These are phyloP conservation scores for Penicillium sp. DNA, from an alignment of 2,329 filamentous ascomycete species.

Conservation along the genomic window DNA sequence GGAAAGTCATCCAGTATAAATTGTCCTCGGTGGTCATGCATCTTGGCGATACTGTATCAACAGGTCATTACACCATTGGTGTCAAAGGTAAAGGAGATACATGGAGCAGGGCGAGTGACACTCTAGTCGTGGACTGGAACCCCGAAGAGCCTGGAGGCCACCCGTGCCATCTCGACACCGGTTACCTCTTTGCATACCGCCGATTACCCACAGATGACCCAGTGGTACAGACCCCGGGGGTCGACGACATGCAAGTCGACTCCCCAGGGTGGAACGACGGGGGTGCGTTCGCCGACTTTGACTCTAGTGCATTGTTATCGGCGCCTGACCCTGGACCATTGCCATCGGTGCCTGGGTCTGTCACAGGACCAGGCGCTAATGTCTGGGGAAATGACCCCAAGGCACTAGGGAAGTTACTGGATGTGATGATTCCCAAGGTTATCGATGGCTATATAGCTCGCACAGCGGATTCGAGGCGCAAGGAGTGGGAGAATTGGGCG, in stretches of 20 bases:
- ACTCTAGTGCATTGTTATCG: neutral
- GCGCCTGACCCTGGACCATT: neutral
- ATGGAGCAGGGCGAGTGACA: constrained; percentile 14
- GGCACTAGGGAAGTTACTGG: neutral
- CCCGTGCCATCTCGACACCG: neutral
- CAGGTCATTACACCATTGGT: constrained; percentile 21
- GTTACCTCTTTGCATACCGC: constrained; percentile 19
- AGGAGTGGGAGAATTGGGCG: neutral
- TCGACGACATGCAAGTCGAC: neutral
- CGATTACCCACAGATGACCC: constrained; percentile 9
- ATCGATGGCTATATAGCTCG: neutral
- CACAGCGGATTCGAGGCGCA: neutral
- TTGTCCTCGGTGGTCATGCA: constrained; percentile 23
- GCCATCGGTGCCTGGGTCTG: neutral
- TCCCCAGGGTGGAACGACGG: neutral
- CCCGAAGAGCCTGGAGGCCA: neutral
- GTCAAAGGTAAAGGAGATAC: constrained; percentile 14
- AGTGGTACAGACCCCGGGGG: too few relatives aligned
- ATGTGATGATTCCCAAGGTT: neutral
- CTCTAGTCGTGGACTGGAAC: neutral
- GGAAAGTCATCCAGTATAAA: constrained; percentile 16
- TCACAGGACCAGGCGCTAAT: too few relatives aligned
- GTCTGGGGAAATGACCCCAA: neutral
- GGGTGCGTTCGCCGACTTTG: neutral
- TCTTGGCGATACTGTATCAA: fast-evolving